These are phyloP conservation scores for Collybiopsis luxurians DNA, from an alignment of 768 basidiomycete species.

Conservation along the genomic window DNA sequence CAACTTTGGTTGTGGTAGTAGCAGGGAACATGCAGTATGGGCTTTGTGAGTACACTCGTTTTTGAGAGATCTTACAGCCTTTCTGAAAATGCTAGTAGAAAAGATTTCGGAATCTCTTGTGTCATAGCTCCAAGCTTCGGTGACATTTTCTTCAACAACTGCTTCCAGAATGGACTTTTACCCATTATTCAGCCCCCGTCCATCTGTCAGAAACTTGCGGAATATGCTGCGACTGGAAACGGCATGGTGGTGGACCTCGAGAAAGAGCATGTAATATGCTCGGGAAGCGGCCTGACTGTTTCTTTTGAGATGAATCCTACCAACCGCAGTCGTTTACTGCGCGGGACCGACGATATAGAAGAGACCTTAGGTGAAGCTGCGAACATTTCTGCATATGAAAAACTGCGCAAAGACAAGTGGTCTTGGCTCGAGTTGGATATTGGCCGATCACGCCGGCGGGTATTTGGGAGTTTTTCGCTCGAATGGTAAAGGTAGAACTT, in stretches of 20 bases:
- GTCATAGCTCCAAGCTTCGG: conserved; percentile 88
- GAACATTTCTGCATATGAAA: conserved; percentile 57
- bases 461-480: not conserved
- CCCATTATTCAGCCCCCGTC: conserved; percentile 67
- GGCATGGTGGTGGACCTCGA: conserved; percentile 85
- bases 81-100: conserved; percentile 33
- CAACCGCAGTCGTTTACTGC: conserved; percentile 67
- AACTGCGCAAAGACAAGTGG: conserved; percentile 52
- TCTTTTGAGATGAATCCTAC: conserved; percentile 63
- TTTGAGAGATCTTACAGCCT: conserved; percentile 2
- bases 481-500: not conserved
- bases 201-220: conserved; percentile 67
- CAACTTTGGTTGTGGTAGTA: conserved; percentile 94
- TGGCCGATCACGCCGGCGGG: not conserved
- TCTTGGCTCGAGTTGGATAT: conserved; percentile 58
- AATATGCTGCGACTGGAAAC: conserved; percentile 72
- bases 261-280: conserved; percentile 67
- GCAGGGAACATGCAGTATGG: conserved; percentile 90
- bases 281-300: conserved; percentile 41
- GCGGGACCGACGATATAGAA: conserved; percentile 76
- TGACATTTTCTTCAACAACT: conserved; percentile 87
- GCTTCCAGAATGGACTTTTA: conserved; percentile 94
- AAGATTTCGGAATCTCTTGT: conserved; percentile 88
- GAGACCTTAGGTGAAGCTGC: conserved; percentile 62
- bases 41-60: conserved; percentile 54